Evolutionary conservation across 2,329 filamentous ascomycete genomes (phyloP).

Genomic region (Fusarium virguliforme): DNA sequence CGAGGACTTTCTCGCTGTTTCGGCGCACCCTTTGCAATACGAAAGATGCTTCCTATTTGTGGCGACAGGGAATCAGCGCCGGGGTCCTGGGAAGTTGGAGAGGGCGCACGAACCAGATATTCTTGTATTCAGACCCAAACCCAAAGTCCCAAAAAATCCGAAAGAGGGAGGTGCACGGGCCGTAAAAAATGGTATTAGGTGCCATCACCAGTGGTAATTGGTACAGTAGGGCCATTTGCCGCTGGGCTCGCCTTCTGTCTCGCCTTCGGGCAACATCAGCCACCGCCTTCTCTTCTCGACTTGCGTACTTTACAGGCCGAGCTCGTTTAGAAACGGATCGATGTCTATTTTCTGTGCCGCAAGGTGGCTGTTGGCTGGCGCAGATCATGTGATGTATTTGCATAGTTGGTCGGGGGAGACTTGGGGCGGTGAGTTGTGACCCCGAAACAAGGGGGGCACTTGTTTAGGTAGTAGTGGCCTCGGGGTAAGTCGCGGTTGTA

Average conservation of each 20-base stretch:
- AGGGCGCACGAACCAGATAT: too few species aligned
- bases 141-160: too few species aligned
- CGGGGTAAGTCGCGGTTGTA: conserved; percentile 13
- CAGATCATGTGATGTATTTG: conserved; percentile 13
- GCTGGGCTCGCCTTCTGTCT: conserved; percentile 6
- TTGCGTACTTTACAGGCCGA: conserved; percentile 14
- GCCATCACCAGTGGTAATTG: too few species aligned
- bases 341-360: conserved; percentile 12
- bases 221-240: too few species aligned
- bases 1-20: too few species aligned
- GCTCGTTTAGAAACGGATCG: neutral
- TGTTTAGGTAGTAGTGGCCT: neutral
- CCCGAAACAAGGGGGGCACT: neutral
- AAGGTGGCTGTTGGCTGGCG: conserved; percentile 2
- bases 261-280: conserved; percentile 14
- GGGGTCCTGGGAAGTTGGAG: too few species aligned
- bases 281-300: conserved; percentile 15
- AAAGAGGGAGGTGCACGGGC: too few species aligned
- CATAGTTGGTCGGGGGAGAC: conserved; percentile 8
- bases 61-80: too few species aligned
- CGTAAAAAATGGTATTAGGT: too few species aligned
- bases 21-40: too few species aligned
- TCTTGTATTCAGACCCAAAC: too few species aligned
- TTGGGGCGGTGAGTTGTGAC: conserved; percentile 1
- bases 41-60: too few species aligned